Base-by-base conservation (phyloP, 192 early-diverging fungal species). In the Rhizophagus clarus region DNA sequence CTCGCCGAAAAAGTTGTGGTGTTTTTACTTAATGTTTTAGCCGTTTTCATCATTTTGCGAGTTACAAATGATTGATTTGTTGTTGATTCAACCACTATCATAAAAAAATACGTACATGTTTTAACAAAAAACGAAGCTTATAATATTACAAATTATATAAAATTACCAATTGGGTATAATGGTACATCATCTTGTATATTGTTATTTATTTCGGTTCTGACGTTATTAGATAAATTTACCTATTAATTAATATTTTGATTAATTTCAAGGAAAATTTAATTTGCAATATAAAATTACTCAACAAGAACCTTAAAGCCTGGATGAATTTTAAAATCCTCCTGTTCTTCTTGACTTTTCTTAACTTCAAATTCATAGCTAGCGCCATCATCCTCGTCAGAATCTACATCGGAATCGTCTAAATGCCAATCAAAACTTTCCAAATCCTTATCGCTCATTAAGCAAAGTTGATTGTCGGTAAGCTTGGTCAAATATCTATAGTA, bases 391-490 rank as follows among this genome's bases (percentile, higher is more conserved):
- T 77, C 75, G 14, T 77, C 62, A 7, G 42, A 47, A 60, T 60
- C 51, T 1, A 37, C 34, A n/a, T 75, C 56, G 31, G 24, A 11
- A 10, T 75, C n/a, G 11, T 62, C 29, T 26, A 29, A 17, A 28
- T 62, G 10, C 74, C 75, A 77, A 29, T 66, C 62, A 70, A 79
- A 49, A 26, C 20, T 71, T 71, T 79, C 31, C 49, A 79, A 60
- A 8, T 79, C 77, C 2, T 24, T n/a, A 22, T 79, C 68, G 28
- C 68, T 71, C 68, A 79, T 79, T 14, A 79, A 17, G 10, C 77
- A 79, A 40, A 79, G 37, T 24, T 79, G 77, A n/a, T 79, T 68
- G 6, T 72, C 69, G 8, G 77, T 79, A 7, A 79, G 47, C 61
- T 79, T 79, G n/a, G 77, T 79, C 29, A 79, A 56, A 37, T 71